Evolutionary conservation across 331 rosid species (phyloP).

Genomic region (Cydonia oblonga): DNA sequence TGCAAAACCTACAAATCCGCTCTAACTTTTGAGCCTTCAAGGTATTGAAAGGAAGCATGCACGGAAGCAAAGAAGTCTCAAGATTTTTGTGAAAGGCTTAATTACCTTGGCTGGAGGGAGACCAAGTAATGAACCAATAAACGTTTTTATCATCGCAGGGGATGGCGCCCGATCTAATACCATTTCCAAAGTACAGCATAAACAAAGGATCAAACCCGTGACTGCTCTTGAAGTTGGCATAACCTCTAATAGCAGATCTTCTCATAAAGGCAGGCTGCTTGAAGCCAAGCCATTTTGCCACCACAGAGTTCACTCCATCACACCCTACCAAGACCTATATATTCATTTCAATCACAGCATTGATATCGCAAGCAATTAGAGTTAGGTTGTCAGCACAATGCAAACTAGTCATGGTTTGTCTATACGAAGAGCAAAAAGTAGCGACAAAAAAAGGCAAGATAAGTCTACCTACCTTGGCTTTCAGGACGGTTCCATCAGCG

Average conservation of each 20-base stretch:
- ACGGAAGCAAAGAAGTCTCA: not conserved
- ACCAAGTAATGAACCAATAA: conserved; percentile 59
- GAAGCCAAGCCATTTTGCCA: conserved; percentile 54
- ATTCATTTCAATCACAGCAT: not conserved
- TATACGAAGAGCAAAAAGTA: too few relatives aligned
- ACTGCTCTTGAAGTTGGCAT: not conserved
- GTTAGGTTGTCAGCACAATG: too few relatives aligned
- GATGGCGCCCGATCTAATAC: conserved; percentile 31
- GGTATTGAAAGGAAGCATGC: not conserved
- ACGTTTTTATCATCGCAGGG: conserved; percentile 37
- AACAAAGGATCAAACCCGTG: conserved; percentile 37
- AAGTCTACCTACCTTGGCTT: conserved; percentile 41
- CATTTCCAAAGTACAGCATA: conserved; percentile 38
- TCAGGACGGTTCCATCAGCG: conserved; percentile 44
- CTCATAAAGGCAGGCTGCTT: conserved; percentile 27
- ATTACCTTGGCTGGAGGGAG: conserved; percentile 37
- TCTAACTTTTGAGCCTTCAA: not conserved
- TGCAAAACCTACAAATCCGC: not conserved
- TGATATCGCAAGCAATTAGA: too few relatives aligned
- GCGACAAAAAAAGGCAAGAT: too few relatives aligned
- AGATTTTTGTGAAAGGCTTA: not conserved
- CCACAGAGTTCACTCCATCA: conserved; percentile 63
- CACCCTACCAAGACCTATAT: conserved; percentile 53
- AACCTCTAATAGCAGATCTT: conserved; percentile 40
- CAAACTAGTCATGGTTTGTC: too few relatives aligned